These are phyloP conservation scores for Prunus armeniaca DNA, from an alignment of 306 rosid genomes.

Conservation along the genomic window DNA sequence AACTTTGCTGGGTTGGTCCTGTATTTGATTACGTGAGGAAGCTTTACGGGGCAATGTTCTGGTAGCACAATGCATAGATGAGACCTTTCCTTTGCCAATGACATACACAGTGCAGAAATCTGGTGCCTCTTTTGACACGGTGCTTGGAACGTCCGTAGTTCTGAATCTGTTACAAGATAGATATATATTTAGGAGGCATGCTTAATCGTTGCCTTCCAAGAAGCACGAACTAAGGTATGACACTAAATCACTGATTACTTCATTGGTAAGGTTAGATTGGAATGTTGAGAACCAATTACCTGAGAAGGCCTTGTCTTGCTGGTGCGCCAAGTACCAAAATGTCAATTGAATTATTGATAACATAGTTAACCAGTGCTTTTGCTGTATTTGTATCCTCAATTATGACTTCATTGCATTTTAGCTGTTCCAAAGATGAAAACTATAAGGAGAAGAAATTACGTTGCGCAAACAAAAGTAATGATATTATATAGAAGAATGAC, in stretches of 20 bases:
- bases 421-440: conserved; percentile 36
- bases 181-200: conserved; percentile 9
- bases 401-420: conserved; percentile 63
- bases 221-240: background rate
- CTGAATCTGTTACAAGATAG: conserved; percentile 55
- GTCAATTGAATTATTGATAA: conserved; percentile 41
- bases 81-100: conserved; percentile 68
- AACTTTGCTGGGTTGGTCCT: conserved; percentile 3
- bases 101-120: conserved; percentile 71
- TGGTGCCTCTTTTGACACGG: conserved; percentile 63
- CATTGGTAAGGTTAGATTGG: background rate
- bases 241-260: background rate
- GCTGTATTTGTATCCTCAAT: conserved; percentile 55
- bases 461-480: background rate
- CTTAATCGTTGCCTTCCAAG: background rate
- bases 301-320: conserved; percentile 60
- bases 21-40: conserved; percentile 14
- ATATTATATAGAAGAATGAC: conserved; percentile 13
- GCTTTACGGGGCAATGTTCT: conserved; percentile 25
- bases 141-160: conserved; percentile 46
- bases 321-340: conserved; percentile 71
- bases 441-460: background rate
- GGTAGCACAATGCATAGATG: conserved; percentile 43
- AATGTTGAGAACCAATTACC: conserved; percentile 28
- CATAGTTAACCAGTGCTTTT: conserved; percentile 51